These are phyloP conservation scores for Fraxinus angustifolia DNA, from an alignment of 305 asterid genomes.

Conservation along the genomic window DNA sequence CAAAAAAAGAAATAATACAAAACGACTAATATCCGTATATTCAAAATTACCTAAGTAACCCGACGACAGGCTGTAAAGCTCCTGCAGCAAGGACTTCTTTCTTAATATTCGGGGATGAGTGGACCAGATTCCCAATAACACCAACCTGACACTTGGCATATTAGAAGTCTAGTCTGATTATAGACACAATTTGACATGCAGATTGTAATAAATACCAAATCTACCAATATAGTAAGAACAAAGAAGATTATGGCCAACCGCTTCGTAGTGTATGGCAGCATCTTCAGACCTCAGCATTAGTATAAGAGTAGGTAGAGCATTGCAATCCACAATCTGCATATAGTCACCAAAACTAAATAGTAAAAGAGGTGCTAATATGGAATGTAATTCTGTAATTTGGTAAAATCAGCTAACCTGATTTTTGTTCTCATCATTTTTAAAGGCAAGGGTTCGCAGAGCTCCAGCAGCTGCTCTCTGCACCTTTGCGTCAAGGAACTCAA, in stretches of 20 bases:
- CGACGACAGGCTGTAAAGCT: conserved; percentile 97
- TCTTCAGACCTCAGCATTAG: conserved; percentile 95
- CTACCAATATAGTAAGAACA: conserved; percentile 11
- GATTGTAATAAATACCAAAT: conserved; percentile 1
- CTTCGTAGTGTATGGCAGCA: conserved; percentile 95
- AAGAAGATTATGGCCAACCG: conserved; percentile 48
- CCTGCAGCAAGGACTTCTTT: conserved; percentile 96
- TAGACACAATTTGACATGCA: conserved; percentile 4
- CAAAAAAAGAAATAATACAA: neutral
- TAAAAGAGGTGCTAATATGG: neutral
- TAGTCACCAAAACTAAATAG: conserved; percentile 11
- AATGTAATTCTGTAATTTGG: conserved; percentile 1
- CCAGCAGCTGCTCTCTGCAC: conserved; percentile 99
- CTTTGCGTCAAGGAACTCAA: conserved; percentile 79
- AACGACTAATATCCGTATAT: neutral
- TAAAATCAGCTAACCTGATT: conserved; percentile 57
- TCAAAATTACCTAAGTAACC: conserved; percentile 72
- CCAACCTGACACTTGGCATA: conserved; percentile 56
- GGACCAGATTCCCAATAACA: conserved; percentile 95
- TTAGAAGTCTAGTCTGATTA: conserved; percentile 14
- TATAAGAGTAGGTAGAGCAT: conserved; percentile 93
- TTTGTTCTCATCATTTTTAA: conserved; percentile 89
- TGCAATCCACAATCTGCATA: conserved; percentile 90
- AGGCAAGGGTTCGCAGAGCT: conserved; percentile 90
- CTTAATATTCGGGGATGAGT: conserved; percentile 94